Evolutionary conservation across 441 rosid genomes (phyloP), one percentile per base, ranked within the genome.

Genomic region (Gossypium aridum): DNA sequence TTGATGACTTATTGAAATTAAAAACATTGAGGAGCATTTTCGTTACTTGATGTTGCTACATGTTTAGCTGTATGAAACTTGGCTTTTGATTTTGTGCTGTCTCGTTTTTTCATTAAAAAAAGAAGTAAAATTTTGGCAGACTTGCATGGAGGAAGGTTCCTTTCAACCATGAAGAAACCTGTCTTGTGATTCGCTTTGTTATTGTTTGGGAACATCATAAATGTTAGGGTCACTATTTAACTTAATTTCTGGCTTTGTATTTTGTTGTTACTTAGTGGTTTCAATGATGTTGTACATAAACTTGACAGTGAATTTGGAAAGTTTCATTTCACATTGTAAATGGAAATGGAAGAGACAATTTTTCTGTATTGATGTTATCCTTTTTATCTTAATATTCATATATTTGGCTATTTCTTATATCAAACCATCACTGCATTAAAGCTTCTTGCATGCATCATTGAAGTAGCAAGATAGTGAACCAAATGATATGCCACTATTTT

Each of bases 11-110:
- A 43, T 75, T 65, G 70, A 51, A 39, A 73, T 72, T 43, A 23
- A 59, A 22, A 14, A 61, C 47, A 22, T 13, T 20, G 4, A 16
- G 28, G 62, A 23, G 8, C 22, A 26, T 20, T 22, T 65, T 25
- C 70, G 45, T 65, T 56, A 16, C 31, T 9, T 8, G 23, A 23
- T 4, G 9, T 25, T 60, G 19, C 34, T 47, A 47, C 57, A 45
- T 70, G 49, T 72, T 72, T 43, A 72, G 37, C 26, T 47, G 3
- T 72, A 37, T 71, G 31, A 56, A 55, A 56, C 51, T 19, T 19
- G 63, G 10, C 28, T 55, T 51, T 70, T 54, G 73, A 28, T 54
- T 3, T 70, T 70, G 17, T 19, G 34, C 4, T 10, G 16, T 16
- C 31, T 17, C 0, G 19, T n/a, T 70, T 17, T 49, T 3, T 2